Evolutionary conservation across 371 early-diverging fungal genomes (phyloP).

Genomic region (Thermomucor indicae-seudaticae): DNA sequence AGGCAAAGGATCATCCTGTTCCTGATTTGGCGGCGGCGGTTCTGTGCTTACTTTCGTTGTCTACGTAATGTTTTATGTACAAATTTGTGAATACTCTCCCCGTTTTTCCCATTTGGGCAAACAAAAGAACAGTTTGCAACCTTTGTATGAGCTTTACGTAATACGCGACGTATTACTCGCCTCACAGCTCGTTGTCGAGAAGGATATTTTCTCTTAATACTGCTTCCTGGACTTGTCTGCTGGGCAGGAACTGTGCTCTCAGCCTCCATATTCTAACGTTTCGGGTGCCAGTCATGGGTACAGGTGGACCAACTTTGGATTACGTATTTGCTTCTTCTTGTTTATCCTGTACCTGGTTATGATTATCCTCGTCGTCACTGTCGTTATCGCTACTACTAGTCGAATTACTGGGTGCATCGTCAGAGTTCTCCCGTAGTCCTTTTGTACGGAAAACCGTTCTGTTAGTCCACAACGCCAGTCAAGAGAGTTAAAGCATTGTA

Average conservation of each 20-base stretch:
- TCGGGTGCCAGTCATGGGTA: not conserved
- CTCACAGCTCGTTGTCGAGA: not conserved
- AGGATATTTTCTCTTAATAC: not conserved
- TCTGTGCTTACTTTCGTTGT: no score
- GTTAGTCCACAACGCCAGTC: not conserved
- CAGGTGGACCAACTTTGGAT: not conserved
- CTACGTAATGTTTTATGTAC: no score
- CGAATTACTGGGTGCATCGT: not conserved
- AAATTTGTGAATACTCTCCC: no score
- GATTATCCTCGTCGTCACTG: not conserved
- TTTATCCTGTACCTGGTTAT: not conserved
- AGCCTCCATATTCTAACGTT: not conserved
- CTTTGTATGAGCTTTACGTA: not conserved
- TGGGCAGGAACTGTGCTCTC: not conserved
- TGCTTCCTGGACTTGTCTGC: not conserved
- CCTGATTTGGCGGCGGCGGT: no score
- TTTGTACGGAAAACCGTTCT: not conserved
- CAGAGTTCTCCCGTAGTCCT: not conserved
- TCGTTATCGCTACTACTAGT: not conserved
- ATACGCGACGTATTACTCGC: not conserved
- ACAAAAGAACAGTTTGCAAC: not conserved
- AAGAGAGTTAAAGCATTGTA: not conserved
- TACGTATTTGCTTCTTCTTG: not conserved
- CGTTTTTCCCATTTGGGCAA: no score
- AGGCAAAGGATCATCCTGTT: no score